Evolutionary conservation across 2,329 filamentous ascomycete species (phyloP).

Genomic region (Penicillium olsonii): DNA sequence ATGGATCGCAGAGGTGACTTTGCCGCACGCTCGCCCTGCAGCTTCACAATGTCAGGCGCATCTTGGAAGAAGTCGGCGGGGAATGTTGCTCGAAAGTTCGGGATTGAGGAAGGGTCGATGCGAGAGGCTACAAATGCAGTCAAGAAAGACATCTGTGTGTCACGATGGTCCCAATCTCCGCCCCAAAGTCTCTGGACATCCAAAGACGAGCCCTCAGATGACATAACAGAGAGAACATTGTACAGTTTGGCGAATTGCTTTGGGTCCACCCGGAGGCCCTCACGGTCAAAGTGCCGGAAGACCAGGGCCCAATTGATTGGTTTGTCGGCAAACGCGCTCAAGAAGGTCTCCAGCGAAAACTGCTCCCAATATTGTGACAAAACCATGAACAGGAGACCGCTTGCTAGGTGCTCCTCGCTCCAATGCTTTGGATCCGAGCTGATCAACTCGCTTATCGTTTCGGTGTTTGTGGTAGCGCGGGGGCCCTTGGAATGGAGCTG

Average conservation of each 20-base stretch:
- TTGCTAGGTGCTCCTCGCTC: conserved; percentile 78
- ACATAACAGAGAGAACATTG: conserved; percentile 72
- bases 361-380: conserved; percentile 63
- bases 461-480: conserved; percentile 73
- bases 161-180: conserved; percentile 78
- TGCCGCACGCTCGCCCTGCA: conserved; percentile 66
- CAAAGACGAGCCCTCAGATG: conserved; percentile 63
- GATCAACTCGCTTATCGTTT: conserved; percentile 65
- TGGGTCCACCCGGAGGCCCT: conserved; percentile 72
- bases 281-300: conserved; percentile 77
- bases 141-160: conserved; percentile 92
- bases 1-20: conserved; percentile 87
- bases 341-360: conserved; percentile 68
- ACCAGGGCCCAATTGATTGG: conserved; percentile 69
- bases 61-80: conserved; percentile 64
- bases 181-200: conserved; percentile 92
- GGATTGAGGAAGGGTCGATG: conserved; percentile 82
- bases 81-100: conserved; percentile 77
- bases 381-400: conserved; percentile 71
- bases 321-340: conserved; percentile 58
- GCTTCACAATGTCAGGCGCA: conserved; percentile 60
- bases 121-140: conserved; percentile 79
- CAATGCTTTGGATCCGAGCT: conserved; percentile 64
- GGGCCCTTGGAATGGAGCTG: conserved; percentile 73
- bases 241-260: conserved; percentile 81